Evolutionary conservation across 2,329 filamentous ascomycete genomes (phyloP), one percentile per base, ranked within the genome.

Genomic region (Gliomastix tumulicola): DNA sequence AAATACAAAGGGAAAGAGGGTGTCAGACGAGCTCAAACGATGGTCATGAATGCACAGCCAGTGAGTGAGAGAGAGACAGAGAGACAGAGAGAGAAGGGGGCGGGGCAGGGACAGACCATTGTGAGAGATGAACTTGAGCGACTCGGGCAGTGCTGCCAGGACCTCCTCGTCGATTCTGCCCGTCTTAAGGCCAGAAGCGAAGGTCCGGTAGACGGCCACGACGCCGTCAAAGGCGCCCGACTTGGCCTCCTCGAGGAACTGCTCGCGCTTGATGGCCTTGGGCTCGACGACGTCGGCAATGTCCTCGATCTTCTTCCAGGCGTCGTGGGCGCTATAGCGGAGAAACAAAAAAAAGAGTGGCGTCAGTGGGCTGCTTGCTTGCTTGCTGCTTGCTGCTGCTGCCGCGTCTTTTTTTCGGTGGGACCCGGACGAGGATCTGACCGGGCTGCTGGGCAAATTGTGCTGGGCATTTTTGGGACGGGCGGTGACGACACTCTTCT

Each of bases 81-180:
- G n/a, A n/a, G n/a, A n/a, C n/a, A n/a, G n/a, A n/a, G n/a, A n/a
- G n/a, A n/a, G n/a, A n/a, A n/a, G n/a, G n/a, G n/a, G n/a, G n/a
- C n/a, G n/a, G n/a, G n/a, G n/a, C n/a, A 33, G 13, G 21, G 21
- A 50, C 62, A 42, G 50, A 76, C 68, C 76, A 46, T 78, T 78
- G 54, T 81, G 76, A 49, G 70, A 76, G 45, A 82, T 61, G 49
- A 74, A 82, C 41, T 62, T 63, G 30, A 81, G 56, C 13, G 63
- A 66, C n/a, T 54, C 45, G 5, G 77, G 76, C 16, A 81, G 56
- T 2, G 58, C 68, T 30, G 68, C 57, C 23, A 89, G 59, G n/a
- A 92, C 59, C 56, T 87, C 83, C 31, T 69, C 68, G 54, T 94
- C 84, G 43, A 92, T 63, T 16, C 65, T 59, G 3, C 88, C 88